phyloP scores from a whole-genome alignment of 768 basidiomycete genomes.

The Lactarius sanguifluus region DNA sequence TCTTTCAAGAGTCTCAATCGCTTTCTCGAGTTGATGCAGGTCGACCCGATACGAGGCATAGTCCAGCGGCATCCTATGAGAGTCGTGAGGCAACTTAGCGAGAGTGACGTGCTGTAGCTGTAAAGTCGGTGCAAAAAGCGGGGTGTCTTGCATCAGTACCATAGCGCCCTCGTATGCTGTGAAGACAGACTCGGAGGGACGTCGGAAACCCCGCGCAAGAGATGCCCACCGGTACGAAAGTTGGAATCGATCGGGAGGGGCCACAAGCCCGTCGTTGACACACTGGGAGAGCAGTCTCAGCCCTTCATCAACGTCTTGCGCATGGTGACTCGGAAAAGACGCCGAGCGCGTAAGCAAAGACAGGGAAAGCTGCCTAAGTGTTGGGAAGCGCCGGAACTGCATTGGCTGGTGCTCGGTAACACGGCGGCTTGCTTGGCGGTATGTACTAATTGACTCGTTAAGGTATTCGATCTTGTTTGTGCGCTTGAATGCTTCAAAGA shows the following conservation, averaged over 20 bases:
- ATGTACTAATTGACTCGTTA: no score
- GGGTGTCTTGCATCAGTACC: background rate
- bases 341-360: background rate
- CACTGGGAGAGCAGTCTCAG: background rate
- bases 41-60: no score
- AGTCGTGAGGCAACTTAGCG: background rate
- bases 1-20: no score
- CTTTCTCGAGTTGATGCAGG: no score
- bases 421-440: background rate
- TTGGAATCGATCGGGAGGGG: background rate
- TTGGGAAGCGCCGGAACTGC: background rate
- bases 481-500: no score
- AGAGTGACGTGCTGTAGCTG: slow-evolving; percentile 5
- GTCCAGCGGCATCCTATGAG: no score
- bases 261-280: background rate
- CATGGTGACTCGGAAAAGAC: background rate
- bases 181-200: background rate
- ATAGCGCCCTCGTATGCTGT: slow-evolving; percentile 1
- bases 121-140: background rate
- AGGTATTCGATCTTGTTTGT: no score
- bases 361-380: background rate
- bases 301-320: background rate
- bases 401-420: no score
- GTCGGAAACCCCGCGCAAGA: background rate
- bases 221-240: background rate